Evolutionary conservation across 1,284 basidiomycete genomes (phyloP), one percentile per base, ranked within the genome.

Genomic region (Melampsora americana): DNA sequence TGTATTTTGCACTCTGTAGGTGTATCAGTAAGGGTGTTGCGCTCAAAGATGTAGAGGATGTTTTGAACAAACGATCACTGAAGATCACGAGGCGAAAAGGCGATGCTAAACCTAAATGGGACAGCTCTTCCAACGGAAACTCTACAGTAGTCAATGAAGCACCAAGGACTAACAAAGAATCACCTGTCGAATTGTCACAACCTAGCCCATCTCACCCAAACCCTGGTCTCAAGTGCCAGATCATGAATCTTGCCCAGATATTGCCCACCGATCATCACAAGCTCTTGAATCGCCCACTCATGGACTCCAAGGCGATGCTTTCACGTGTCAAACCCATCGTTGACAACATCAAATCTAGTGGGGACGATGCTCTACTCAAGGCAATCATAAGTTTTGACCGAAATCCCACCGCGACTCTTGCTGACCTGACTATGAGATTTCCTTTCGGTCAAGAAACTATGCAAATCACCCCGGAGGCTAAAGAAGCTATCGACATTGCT

Each of bases 1-100:
- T 97, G 66, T 99, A 99, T 85, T 99, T 99, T 84, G 89, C 92
- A 1, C 85, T 99, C 78, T 89, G 92, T 20, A 90, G 91, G 78
- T 99, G 95, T 81, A 86, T 94, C 39, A 87, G 90, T 61, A 87
- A 90, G 18, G 96, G 95, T 1, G 92, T 99, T 32, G 86, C 86
- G 48, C 85, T 98, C 78, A 86, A 88, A 35, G 93, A 99, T 80
- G 89, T 99, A 64, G 94, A 96, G 84, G 85, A 85, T 2, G 92
- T 90, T 3, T 85, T 99, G 66, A 92, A 98, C 83, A 86, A 85
- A 79, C 97, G 98, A 84, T 90, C 92, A 14, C 88, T 89, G 82
- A 94, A 92, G 83, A 88, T 98, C 77, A 93, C 90, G 12, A 87
- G 96, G 72, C 86, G 96, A 81, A 87, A 91, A 77, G 96, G 96